Conservation (phyloP, 805 yeast species). For the Yarrowia keelungensis region DNA sequence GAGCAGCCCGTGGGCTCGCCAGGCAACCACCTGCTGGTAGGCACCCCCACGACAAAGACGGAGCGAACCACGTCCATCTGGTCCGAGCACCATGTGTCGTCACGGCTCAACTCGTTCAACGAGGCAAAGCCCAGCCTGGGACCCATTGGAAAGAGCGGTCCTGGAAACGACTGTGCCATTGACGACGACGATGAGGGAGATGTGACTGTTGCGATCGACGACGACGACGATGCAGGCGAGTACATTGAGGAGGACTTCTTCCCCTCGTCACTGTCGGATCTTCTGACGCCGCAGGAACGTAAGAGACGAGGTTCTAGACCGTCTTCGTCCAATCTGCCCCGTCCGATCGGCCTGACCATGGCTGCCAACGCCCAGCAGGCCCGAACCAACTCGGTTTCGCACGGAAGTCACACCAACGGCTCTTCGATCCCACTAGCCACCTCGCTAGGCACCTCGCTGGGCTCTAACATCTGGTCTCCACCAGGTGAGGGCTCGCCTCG, state of each 20-base stretch:
- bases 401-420: slow-evolving; percentile 28
- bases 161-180: slow-evolving; percentile 49
- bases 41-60: slow-evolving; percentile 22
- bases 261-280: slow-evolving; percentile 80
- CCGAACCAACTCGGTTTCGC: slow-evolving; percentile 29
- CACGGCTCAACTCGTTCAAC: slow-evolving; percentile 33
- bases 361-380: slow-evolving; percentile 34
- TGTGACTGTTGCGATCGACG: slow-evolving; percentile 42
- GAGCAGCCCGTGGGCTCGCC: slow-evolving; percentile 29
- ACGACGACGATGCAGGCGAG: slow-evolving; percentile 54
- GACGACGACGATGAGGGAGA: slow-evolving; percentile 55
- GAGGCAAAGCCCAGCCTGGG: slow-evolving; percentile 26
- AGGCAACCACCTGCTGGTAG: slow-evolving; percentile 17
- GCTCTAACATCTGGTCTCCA: slow-evolving; percentile 38
- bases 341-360: slow-evolving; percentile 38
- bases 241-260: slow-evolving; percentile 76
- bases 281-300: slow-evolving; percentile 81
- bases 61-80: slow-evolving; percentile 41
- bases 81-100: slow-evolving; percentile 41
- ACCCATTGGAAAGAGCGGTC: slow-evolving; percentile 22
- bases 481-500: slow-evolving; percentile 36
- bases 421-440: slow-evolving; percentile 22
- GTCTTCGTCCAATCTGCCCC: slow-evolving; percentile 36
- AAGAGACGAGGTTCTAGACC: slow-evolving; percentile 68
- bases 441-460: slow-evolving; percentile 34